phyloP scores from a whole-genome alignment of 192 early-diverging fungal genomes.

The Backusella parvicylindrica region DNA sequence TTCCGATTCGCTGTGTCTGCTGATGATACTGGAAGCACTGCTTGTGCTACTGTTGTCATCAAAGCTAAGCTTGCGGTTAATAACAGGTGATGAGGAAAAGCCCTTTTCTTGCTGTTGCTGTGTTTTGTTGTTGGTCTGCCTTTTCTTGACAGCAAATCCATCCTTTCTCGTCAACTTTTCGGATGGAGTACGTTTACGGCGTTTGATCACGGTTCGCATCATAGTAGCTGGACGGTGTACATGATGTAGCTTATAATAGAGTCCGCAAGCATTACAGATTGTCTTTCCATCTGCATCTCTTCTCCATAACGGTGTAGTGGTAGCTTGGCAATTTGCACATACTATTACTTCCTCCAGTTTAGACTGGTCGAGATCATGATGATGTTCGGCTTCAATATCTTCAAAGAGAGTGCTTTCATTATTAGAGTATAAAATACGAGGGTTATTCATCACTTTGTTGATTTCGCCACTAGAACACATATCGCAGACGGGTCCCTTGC shows the following conservation, averaged over 20 bases:
- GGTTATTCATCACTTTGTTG: background rate
- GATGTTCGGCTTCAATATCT: background rate
- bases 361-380: background rate
- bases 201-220: constrained; percentile 65
- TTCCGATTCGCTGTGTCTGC: background rate
- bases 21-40: constrained; percentile 5
- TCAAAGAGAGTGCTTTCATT: background rate
- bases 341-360: background rate
- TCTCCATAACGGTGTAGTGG: constrained; percentile 72
- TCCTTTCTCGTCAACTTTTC: background rate
- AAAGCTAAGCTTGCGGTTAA: background rate
- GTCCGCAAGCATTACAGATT: constrained; percentile 90
- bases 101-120: background rate
- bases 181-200: constrained; percentile 45
- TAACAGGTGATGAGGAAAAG: background rate
- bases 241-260: constrained; percentile 84
- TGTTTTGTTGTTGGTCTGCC: constrained; percentile 5
- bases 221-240: constrained; percentile 68
- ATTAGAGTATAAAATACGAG: background rate
- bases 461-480: constrained; percentile 13
- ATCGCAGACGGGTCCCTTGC: constrained; percentile 26
- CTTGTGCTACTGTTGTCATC: background rate
- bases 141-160: background rate
- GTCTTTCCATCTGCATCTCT: constrained; percentile 65
- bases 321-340: constrained; percentile 72